Base-by-base conservation (phyloP, 1,139 yeast species). In the Blastobotrys serpentis region DNA sequence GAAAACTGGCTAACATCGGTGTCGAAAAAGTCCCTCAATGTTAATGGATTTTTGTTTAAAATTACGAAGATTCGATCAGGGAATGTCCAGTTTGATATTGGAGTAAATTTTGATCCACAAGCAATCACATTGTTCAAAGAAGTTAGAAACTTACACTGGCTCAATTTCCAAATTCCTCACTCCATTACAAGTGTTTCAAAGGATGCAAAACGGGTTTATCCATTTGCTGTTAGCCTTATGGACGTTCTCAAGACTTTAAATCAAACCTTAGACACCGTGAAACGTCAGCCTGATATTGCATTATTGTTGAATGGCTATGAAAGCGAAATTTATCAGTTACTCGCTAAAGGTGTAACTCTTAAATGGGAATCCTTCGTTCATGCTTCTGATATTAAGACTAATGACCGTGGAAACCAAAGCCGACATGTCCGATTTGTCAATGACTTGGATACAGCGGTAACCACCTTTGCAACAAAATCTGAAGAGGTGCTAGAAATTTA, bases 131-230 rank as follows among this genome's bases (percentile, higher is more conserved):
- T 78, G 3, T 75, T 75, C 60, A 75, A 78, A 44, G 86, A 84
- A 56, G 76, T 81, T 0, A 66, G 77, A 30, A 76, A 76, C 46
- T 65, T 88, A 40, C 64, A 71, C 2, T 70, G 74, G 56, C 65
- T 82, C 52, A 82, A 80, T 0, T 80, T 75, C 56, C 78, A 74
- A n/a, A 67, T 87, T 0, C 92, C 96, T 0, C 76, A 73, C 48
- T 54, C 69, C 5, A 54, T 81, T 4, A 56, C 65, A 38, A 69
- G 65, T 53, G 74, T 65, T 50, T 76, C 77, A 38, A 73, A 71
- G 61, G 76, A 64, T 51, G 78, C 69, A 42, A 73, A 74, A 47
- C 70, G 74, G 26, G 62, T 84, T 0, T 75, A 79, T 44, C 89
- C 90, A 0, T 74, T 77, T 52, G 83, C 87, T 0, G 70, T 75